phyloP scores from a whole-genome alignment of 2,329 filamentous ascomycete genomes.

The Graphilbum ipis-grandicollis region DNA sequence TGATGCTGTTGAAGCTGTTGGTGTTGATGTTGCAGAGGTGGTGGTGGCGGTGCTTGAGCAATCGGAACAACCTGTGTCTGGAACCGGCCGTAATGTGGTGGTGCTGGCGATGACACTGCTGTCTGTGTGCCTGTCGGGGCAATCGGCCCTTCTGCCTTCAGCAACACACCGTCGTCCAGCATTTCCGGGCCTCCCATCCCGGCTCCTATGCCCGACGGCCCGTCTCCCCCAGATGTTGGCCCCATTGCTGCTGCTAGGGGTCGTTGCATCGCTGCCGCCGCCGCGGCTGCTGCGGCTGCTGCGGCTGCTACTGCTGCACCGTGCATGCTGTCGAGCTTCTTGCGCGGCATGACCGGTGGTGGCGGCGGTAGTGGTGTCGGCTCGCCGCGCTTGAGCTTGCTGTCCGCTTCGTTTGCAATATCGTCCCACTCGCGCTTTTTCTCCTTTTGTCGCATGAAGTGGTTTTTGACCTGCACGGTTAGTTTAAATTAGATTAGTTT shows the following conservation, averaged over 20 bases:
- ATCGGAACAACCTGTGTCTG: slow-evolving; percentile 16
- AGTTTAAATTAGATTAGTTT: too few relatives aligned
- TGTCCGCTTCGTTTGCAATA: slow-evolving; percentile 42
- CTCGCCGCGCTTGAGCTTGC: slow-evolving; percentile 36
- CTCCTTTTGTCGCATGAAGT: slow-evolving; percentile 42
- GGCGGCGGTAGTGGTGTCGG: slow-evolving; percentile 40
- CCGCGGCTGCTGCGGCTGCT: slow-evolving; percentile 4
- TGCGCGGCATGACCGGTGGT: slow-evolving; percentile 19
- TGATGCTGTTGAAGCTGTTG: not conserved
- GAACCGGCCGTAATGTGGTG: slow-evolving; percentile 15
- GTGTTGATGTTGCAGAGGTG: slow-evolving; percentile 8
- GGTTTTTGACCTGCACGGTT: slow-evolving; percentile 58
- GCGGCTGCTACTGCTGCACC: not conserved
- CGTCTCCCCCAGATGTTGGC: too few relatives aligned
- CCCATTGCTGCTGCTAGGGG: too few relatives aligned
- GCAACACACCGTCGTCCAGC: too few relatives aligned
- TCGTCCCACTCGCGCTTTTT: slow-evolving; percentile 39
- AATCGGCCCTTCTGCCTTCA: not conserved
- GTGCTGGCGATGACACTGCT: not conserved
- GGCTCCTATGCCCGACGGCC: too few relatives aligned
- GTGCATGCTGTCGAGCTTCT: slow-evolving; percentile 2
- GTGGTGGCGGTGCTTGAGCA: slow-evolving; percentile 15
- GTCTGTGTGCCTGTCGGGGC: not conserved
- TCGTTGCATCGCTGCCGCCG: slow-evolving; percentile 1
- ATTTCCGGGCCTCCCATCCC: too few relatives aligned